Evolutionary conservation across 2,329 filamentous ascomycete species (phyloP), one percentile per base, ranked within the genome.

Genomic region (Ceratocystis eucalypticola): DNA sequence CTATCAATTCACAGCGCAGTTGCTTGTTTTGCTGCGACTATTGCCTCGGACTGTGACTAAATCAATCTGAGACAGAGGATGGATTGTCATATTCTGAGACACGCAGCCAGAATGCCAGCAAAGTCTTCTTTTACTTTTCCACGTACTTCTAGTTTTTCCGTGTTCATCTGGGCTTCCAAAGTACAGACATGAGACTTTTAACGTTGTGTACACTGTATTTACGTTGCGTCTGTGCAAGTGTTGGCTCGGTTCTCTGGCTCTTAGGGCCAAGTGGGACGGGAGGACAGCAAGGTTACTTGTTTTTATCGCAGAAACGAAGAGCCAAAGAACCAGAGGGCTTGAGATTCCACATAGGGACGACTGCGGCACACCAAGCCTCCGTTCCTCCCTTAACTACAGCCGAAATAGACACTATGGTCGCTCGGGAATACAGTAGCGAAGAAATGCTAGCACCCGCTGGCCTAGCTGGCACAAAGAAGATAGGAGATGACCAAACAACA

Each of bases 341-440:
- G 46, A 20, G 37, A 41, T 5, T 15, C 1, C 3, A 15, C 3
- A 15, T 15, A 41, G 10, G 37, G 10, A 15, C 37, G 37, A 15
- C 37, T 15, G 10, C 10, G 10, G 37, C 3, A 41, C 37, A 41
- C 10, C 37, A 12, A 12, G 37, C 10, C 4, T 41, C 37, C 4
- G 4, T 4, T 12, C 10, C 37, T 41, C 10, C 37, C 10, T 3
- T 12, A 5, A 41, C 12, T 8, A 3, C n/a, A 30, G 8, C 33
- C 30, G 44, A n/a, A n/a, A 44, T 22, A 6, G 33, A 25, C 10
- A 15, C 61, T 17, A 45, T 7, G 20, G 55, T 30, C 28, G 17
- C 33, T 59, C 55, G 28, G 55, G 55, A 59, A 59, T 59, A n/a
- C 55, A 20, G 33, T 59, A 59, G 30, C 25, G 55, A 37, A n/a